Base-by-base conservation (phyloP, 257 asterid genomes). In the Primulina eburnea region DNA sequence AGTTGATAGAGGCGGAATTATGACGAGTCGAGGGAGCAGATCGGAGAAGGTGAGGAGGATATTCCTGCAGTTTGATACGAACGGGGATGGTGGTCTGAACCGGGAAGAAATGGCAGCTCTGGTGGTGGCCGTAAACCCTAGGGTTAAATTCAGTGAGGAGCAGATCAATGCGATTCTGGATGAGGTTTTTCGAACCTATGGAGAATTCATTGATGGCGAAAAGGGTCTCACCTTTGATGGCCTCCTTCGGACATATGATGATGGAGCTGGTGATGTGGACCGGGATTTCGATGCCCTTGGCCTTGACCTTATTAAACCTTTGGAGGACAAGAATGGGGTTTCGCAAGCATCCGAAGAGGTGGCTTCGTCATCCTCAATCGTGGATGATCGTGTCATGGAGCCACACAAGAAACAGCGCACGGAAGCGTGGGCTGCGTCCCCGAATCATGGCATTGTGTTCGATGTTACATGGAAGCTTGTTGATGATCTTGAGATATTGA, bases 241-340 rank as follows among this genome's bases (percentile, higher is more conserved):
- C 76, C 90, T 91, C 6, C 83, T 94, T 18, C 96, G 99, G 2
- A 94, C 97, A 7, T 94, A 94, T 35, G 99, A 94, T 76, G 99
- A 94, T 65, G 97, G 97, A 4, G 99, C 99, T 4, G 99, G 97
- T 2, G 99, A 94, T 47, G 97, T 94, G 34, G 99, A 94, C 82
- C 87, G 97, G 10, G 97, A 94, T 70, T 94, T 94, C 30, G 97
- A 94, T 24, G 96, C 99, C 6, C 88, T 94, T 0, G 97, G 96
- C n/a, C 90, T 94, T 37, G 99, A 91, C 75, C 77, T 94, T 2
- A 89, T 94, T 2, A 89, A 85, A 65, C 84, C 97, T 0, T 52
- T 62, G 68, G 83, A 80, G 60, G 88, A 82, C 7, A 81, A 77
- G 33, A 81, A 73, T 58, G 88, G 85, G 1, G 81, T 81, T 71